These are phyloP conservation scores for Pseudogymnoascus sp. DNA, from an alignment of 2,329 filamentous ascomycete genomes.

Conservation along the genomic window DNA sequence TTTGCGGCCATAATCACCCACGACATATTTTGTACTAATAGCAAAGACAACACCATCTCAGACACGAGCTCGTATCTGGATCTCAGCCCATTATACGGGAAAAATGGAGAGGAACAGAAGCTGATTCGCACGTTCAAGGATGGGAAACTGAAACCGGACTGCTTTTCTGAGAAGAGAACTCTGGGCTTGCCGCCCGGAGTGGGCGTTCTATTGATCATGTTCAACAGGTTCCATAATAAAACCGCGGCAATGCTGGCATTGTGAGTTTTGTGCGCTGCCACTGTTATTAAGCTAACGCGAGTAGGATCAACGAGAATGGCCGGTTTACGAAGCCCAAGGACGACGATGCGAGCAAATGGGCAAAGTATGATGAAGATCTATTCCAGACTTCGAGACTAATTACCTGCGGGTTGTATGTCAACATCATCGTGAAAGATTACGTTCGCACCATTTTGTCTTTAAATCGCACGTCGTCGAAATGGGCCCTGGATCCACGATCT, in stretches of 20 bases:
- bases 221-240: slow-evolving; percentile 80
- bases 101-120: slow-evolving; percentile 43
- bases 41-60: slow-evolving; percentile 54
- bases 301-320: slow-evolving; percentile 73
- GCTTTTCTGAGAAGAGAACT: slow-evolving; percentile 63
- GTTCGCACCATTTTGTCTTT: slow-evolving; percentile 53
- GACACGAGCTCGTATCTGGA: slow-evolving; percentile 70
- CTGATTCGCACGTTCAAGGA: slow-evolving; percentile 55
- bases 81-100: slow-evolving; percentile 66
- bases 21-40: slow-evolving; percentile 59
- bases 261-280: slow-evolving; percentile 18
- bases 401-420: slow-evolving; percentile 68
- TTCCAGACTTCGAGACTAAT: slow-evolving; percentile 74
- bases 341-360: slow-evolving; percentile 48
- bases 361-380: slow-evolving; percentile 66
- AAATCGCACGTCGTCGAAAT: slow-evolving; percentile 34
- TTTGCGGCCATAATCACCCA: slow-evolving; percentile 62
- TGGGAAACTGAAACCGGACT: slow-evolving; percentile 65
- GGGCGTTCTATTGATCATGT: slow-evolving; percentile 66
- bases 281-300: neutral
- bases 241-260: slow-evolving; percentile 68
- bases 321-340: slow-evolving; percentile 62
- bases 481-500: slow-evolving; percentile 65
- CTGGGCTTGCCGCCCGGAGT: slow-evolving; percentile 66
- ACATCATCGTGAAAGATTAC: slow-evolving; percentile 71